A percentile compares a stretch with the other conserved stretches of the same genome.
Conservation (phyloP, 2,329 filamentous ascomycete genomes). For the Epichloe sibirici region DNA sequence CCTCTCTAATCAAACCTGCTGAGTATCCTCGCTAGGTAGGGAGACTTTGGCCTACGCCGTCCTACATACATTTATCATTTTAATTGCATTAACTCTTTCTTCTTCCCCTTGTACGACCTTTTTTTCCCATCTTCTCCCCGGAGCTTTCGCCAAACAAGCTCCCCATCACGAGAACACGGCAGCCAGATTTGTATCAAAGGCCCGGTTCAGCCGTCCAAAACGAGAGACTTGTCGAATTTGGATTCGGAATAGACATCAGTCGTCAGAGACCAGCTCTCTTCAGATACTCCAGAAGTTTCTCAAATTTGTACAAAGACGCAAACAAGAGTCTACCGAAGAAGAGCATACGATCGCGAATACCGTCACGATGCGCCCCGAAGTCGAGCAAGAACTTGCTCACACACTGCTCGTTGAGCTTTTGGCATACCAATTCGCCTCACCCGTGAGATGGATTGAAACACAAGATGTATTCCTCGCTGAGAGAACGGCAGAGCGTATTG, state of each 20-base stretch:
- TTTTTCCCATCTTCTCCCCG: constrained; percentile 7
- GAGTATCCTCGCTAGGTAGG: constrained; percentile 14
- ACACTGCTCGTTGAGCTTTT: constrained; percentile 97
- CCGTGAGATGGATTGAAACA: constrained; percentile 99
- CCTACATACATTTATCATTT: constrained; percentile 10
- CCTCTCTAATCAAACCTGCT: constrained; percentile 3
- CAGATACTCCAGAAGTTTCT: neutral
- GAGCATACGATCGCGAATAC: constrained; percentile 1
- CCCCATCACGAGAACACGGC: constrained; percentile 1
- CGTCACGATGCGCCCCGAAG: constrained; percentile 81
- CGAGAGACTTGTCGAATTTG: neutral
- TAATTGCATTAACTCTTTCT: constrained; percentile 6
- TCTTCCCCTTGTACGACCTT: constrained; percentile 5
- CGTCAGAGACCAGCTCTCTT: neutral
- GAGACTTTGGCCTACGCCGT: constrained; percentile 12
- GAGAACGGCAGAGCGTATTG: constrained; percentile 90
- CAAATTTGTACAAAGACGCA: neutral
- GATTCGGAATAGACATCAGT: neutral
- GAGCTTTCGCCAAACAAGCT: constrained; percentile 10
- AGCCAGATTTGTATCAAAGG: neutral
- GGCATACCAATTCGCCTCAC: constrained; percentile 97
- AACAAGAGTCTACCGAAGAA: neutral
- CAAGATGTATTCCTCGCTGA: constrained; percentile 98
- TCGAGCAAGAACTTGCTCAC: constrained; percentile 98
- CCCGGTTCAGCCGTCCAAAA: neutral